Evolutionary conservation across 345 rosid species (phyloP), one percentile per base, ranked within the genome.

Genomic region (Moringa oleifera): DNA sequence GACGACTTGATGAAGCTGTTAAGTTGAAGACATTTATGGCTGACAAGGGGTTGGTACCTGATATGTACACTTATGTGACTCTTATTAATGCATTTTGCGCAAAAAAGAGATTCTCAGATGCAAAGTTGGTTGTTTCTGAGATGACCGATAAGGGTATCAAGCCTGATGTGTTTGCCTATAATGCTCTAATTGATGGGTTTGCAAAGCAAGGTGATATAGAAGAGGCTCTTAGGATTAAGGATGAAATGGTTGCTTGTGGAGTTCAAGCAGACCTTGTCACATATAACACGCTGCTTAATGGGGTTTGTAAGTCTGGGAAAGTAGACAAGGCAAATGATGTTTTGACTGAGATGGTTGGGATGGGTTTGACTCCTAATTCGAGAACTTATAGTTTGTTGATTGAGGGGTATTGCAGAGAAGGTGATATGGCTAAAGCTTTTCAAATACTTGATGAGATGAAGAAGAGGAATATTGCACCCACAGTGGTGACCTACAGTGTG

Each of bases 81-180:
- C 63, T 83, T 78, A 80, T 86, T 50, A 67, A 78, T 58, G 89
- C 85, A 53, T 64, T 81, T 51, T 79, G 86, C 56, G 79, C 65
- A 63, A 61, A 68, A 51, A 83, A 69, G 64, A 72, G 79, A 76
- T 53, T 61, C 6, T 36, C 22, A 19, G 91, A 85, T 23, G 91
- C 80, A 1, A 71, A 68, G 65, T 45, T 65, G 59, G 18, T 85
- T 64, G 41, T 85, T 67, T 65, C 63, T 33, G 80, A 81, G 68
- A 83, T 83, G 85, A 55, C 21, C 33, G 13, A 21, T 24, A 52
- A n/a, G 63, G 84, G 85, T 64, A 67, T 80, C 60, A 68, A 67
- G 23, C 83, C 85, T 62, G 61, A 71, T 15, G 64, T 51, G 7
- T 23, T 78, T 59, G 69, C 76, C 57, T 83, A 74, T 63, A 80